Conservation (phyloP, 352 stramenopile genomes). For the Pythium utonaiense region DNA sequence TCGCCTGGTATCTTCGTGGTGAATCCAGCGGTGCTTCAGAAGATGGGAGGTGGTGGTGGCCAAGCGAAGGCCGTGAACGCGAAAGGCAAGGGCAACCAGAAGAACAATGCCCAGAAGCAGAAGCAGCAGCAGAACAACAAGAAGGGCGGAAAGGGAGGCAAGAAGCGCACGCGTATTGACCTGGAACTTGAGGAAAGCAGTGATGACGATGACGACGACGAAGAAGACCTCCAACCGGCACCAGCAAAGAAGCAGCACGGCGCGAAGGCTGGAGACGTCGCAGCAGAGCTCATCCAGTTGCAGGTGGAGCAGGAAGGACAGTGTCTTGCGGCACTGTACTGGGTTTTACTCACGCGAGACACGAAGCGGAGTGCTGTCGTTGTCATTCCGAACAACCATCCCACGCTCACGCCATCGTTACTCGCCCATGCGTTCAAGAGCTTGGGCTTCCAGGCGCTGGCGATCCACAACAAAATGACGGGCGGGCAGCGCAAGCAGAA, state of each 20-base stretch:
- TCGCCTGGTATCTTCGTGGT: slow-evolving; percentile 40
- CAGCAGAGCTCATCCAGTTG: slow-evolving; percentile 10
- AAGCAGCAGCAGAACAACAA: slow-evolving; percentile 7
- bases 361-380: slow-evolving; percentile 43
- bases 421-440: slow-evolving; percentile 49
- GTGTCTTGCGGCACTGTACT: slow-evolving; percentile 50
- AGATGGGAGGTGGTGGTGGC: slow-evolving; percentile 5
- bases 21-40: slow-evolving; percentile 37
- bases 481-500: slow-evolving; percentile 45
- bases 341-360: slow-evolving; percentile 46
- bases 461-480: slow-evolving; percentile 72
- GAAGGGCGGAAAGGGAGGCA: not conserved
- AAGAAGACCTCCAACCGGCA: not conserved
- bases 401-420: slow-evolving; percentile 25
- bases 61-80: not conserved
- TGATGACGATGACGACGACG: not conserved
- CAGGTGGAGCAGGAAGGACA: slow-evolving; percentile 26
- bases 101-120: slow-evolving; percentile 2
- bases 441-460: slow-evolving; percentile 54
- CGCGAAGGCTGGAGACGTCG: not conserved
- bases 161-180: slow-evolving; percentile 18
- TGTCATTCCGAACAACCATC: slow-evolving; percentile 35
- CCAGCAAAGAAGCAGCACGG: slow-evolving; percentile 1
- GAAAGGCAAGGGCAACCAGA: slow-evolving; percentile 9
- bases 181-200: not conserved